Evolutionary conservation across 345 rosid genomes (phyloP), one percentile per base, ranked within the genome.

Genomic region (Lumnitzera littorea): DNA sequence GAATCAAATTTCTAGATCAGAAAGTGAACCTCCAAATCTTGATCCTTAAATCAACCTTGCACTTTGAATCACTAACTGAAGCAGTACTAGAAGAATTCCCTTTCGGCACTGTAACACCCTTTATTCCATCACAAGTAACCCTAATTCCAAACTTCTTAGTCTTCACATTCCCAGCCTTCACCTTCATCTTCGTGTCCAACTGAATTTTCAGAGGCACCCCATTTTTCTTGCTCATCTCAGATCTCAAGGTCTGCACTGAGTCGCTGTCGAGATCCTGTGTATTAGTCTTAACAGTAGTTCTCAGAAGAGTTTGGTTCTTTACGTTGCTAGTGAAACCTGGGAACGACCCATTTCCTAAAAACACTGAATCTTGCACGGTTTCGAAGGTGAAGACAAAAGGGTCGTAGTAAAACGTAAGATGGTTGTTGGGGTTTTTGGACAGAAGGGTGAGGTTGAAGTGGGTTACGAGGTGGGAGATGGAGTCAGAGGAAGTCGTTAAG

Each of bases 11-110:
- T 12, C 54, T 12, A 14, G 24, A 58, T 70, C 60, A 84, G 66
- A 84, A 84, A 16, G 85, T 88, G 84, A 80, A 91, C 68, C 79
- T 88, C 99, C 99, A 94, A 78, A 94, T 76, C 89, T 86, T 94
- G 64, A 94, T 52, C 49, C 92, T 76, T 3, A 91, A 86, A 80
- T 94, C 95, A 52, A 81, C 96, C 82, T 79, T 78, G 70, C 99
- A 94, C 69, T 82, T 74, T 2, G 92, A 55, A 9, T 71, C 75
- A 48, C 70, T 53, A 1, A 81, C 69, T 0, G 68, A 66, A 0
- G 96, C 99, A 60, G 82, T 73, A 14, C 80, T 47, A 24, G 91
- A 89, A 0, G 83, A 50, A 78, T 91, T 88, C 36, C 95, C 88
- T 77, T 75, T 86, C 0, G 99, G 99, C 7, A 79, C 31, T 6